Evolutionary conservation across 257 asterid genomes (phyloP).

Genomic region (Oldenlandia corymbosa): DNA sequence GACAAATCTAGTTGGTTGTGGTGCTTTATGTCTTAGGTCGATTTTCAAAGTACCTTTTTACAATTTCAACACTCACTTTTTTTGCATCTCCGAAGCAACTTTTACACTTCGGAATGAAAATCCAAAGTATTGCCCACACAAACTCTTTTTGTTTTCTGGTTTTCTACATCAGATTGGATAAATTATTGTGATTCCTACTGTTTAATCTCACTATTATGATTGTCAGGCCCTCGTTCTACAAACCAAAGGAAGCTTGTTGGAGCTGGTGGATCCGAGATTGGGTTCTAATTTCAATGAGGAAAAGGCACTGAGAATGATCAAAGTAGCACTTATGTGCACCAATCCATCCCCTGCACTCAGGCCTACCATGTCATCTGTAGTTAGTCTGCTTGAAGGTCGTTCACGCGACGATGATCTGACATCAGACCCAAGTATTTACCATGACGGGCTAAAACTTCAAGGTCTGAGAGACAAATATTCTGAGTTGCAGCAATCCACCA

Average conservation of each 20-base stretch:
- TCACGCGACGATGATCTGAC: constrained; percentile 29
- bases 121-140: too few species aligned
- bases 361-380: constrained; percentile 58
- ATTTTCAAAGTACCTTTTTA: too few species aligned
- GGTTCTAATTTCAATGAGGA: constrained; percentile 28
- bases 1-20: too few species aligned
- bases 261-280: constrained; percentile 51
- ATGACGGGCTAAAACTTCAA: constrained; percentile 36
- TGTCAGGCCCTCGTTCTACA: constrained; percentile 57
- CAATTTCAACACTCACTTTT: too few species aligned
- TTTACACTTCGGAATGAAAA: too few species aligned
- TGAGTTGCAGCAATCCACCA: constrained; percentile 24
- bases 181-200: neutral
- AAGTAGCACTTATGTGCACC: constrained; percentile 48
- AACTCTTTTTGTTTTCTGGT: too few species aligned
- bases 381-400: constrained; percentile 50
- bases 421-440: constrained; percentile 34
- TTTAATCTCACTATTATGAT: neutral
- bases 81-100: too few species aligned
- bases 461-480: constrained; percentile 41
- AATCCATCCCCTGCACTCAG: constrained; percentile 63
- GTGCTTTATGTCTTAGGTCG: too few species aligned
- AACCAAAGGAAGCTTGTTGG: constrained; percentile 36
- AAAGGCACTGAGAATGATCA: constrained; percentile 46
- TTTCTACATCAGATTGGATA: too few species aligned